Evolutionary conservation across 192 early-diverging fungal genomes (phyloP).

Genomic region (Podila horticola): DNA sequence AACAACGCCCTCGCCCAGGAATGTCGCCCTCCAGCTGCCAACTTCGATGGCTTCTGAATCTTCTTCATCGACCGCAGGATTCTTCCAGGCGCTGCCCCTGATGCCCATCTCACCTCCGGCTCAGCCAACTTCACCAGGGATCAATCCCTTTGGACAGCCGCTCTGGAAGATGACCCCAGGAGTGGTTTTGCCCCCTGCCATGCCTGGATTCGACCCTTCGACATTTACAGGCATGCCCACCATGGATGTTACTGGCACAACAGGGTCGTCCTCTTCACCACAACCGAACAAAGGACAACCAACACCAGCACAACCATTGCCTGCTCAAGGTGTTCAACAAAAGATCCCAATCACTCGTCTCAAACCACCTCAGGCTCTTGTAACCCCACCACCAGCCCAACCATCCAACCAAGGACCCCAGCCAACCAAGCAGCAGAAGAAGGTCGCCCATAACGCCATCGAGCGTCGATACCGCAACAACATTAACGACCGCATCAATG

Average conservation of each 20-base stretch:
- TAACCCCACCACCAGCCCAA: slow-evolving; percentile 31
- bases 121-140: slow-evolving; percentile 19
- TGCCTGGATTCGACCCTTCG: slow-evolving; percentile 44
- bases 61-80: slow-evolving; percentile 29
- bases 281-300: slow-evolving; percentile 17
- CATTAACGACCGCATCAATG: slow-evolving; percentile 94
- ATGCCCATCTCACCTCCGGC: slow-evolving; percentile 26
- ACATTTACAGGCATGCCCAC: slow-evolving; percentile 25
- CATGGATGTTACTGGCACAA: slow-evolving; percentile 11
- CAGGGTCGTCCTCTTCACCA: slow-evolving; percentile 8
- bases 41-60: background rate
- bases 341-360: slow-evolving; percentile 62
- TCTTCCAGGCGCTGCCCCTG: slow-evolving; percentile 37
- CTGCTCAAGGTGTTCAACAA: slow-evolving; percentile 29
- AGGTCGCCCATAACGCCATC: slow-evolving; percentile 95
- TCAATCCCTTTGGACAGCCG: slow-evolving; percentile 26
- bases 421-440: slow-evolving; percentile 75
- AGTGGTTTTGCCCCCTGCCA: slow-evolving; percentile 29
- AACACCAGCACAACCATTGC: background rate
- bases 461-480: slow-evolving; percentile 96
- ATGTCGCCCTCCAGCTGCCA: slow-evolving; percentile 23
- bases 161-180: slow-evolving; percentile 49
- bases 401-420: slow-evolving; percentile 26
- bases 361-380: slow-evolving; percentile 45
- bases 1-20: slow-evolving; percentile 37